Base-by-base conservation (phyloP, 2,329 filamentous ascomycete genomes). In the Furcasterigmium sp. region DNA sequence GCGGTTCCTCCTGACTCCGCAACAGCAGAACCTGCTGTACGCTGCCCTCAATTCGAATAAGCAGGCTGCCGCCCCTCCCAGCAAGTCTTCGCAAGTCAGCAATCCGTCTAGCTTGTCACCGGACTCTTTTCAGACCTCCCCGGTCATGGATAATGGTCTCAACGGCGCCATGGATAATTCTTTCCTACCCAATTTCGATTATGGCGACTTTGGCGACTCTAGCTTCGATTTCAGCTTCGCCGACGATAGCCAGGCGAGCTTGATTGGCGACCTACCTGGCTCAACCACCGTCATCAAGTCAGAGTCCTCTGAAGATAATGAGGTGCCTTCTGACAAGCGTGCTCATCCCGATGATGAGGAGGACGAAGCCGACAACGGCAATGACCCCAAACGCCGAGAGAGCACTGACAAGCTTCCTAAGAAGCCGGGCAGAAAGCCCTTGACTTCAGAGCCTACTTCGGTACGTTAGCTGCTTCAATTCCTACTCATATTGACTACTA, bases 361-460 rank as follows among this genome's bases (percentile, higher is more conserved):
- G 11, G 82, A 82, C 2, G 84, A 86, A 6, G 85, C 76, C n/a
- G 62, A 66, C 21, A 59, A 57, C 15, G 65, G 69, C 43, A 68
- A 68, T 35, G 67, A 68, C 14, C 65, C 73, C 46, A 93, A 91
- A 71, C 80, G 89, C 51, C 80, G 87, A 47, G 90, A 95, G 65
- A 81, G 84, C 46, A 83, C 89, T 44, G 88, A 91, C 36, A 95
- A 93, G 67, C 75, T 84, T 35, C 81, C 88, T 19, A 97, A 97
- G 80, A 98, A 97, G 69, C 91, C 93, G 5, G 93, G 93, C 40
- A 82, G 93, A 50, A 98, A 98, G 73, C 93, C 91, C 17, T 74
- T 97, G 56, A 97, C 89, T 38, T 94, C 88, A 18, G 93, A 97
- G 65, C 93, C 93, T 19, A 97, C 87, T 54, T 93, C 91, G 53